Evolutionary conservation across 1,139 yeast species (phyloP).

Genomic region (Protomyces inundatus): DNA sequence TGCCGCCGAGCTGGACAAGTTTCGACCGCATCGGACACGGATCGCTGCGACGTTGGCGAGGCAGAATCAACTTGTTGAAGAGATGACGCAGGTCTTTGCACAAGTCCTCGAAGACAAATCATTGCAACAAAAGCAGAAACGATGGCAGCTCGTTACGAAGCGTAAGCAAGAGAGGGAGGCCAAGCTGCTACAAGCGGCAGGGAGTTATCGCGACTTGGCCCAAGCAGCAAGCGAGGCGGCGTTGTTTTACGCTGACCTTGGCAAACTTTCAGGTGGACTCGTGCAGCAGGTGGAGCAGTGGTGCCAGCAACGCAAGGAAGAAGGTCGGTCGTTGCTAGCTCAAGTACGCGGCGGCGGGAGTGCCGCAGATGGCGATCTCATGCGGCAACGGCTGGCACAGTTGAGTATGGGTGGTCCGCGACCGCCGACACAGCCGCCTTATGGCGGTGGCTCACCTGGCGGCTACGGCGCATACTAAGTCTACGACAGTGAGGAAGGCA

Average conservation of each 20-base stretch:
- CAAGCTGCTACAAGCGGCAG: conserved; percentile 48
- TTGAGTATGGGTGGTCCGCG: conserved; percentile 9
- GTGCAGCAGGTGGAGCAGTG: not conserved
- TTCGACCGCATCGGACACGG: conserved; percentile 61
- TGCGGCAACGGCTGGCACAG: conserved; percentile 7
- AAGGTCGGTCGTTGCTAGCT: conserved; percentile 7
- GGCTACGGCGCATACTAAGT: too few relatives aligned
- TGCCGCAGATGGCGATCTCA: not conserved
- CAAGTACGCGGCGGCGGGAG: not conserved
- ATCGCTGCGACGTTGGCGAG: conserved; percentile 62
- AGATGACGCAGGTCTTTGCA: conserved; percentile 56
- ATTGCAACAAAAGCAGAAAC: conserved; percentile 40
- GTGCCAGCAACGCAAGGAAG: conserved; percentile 9
- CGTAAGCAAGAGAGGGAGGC: conserved; percentile 45
- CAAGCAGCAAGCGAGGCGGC: conserved; percentile 59
- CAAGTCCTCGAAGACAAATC: conserved; percentile 47
- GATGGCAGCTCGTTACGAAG: conserved; percentile 42
- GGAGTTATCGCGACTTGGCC: conserved; percentile 54
- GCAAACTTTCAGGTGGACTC: not conserved
- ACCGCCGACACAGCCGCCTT: conserved; percentile 4
- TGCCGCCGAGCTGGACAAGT: conserved; percentile 70
- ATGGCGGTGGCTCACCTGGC: not conserved
- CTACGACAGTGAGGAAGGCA: not conserved
- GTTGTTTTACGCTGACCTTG: conserved; percentile 58
- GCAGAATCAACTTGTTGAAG: conserved; percentile 55